Evolutionary conservation across 257 asterid species (phyloP).

Genomic region (Solanum habrochaites): DNA sequence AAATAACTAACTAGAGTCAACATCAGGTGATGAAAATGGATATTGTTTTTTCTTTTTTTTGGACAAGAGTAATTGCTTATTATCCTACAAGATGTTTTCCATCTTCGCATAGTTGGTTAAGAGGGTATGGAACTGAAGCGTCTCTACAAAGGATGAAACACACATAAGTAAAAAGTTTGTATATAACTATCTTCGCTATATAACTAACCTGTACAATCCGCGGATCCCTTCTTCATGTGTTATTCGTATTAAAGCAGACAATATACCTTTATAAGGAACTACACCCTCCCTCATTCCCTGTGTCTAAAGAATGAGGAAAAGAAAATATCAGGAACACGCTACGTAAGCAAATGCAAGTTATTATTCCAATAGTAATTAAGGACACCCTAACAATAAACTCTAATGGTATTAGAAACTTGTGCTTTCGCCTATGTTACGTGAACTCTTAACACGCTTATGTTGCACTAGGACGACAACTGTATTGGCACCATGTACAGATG

Average conservation of each 20-base stretch:
- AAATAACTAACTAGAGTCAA: not conserved
- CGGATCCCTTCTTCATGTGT: conserved; percentile 85
- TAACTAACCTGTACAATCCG: conserved; percentile 93
- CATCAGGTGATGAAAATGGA: not conserved
- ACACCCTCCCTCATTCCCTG: conserved; percentile 93
- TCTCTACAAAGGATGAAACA: not conserved
- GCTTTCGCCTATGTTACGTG: not conserved
- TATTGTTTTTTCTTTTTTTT: not conserved
- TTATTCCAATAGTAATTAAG: not conserved
- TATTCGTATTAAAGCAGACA: conserved; percentile 82
- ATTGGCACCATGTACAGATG: not conserved
- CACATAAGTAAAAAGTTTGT: not conserved
- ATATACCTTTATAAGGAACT: conserved; percentile 68
- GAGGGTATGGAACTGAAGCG: not conserved
- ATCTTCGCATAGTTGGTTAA: not conserved
- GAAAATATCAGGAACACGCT: not conserved
- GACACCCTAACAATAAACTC: not conserved
- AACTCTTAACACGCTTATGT: not conserved
- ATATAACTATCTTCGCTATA: not conserved
- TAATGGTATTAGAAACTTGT: not conserved
- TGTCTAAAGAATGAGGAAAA: conserved; percentile 37
- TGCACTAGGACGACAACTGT: not conserved
- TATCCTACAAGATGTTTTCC: not conserved
- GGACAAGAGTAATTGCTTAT: not conserved
- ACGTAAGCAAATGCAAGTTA: not conserved